These are phyloP conservation scores for Elsinoe ampelina DNA, from an alignment of 2,329 filamentous ascomycete genomes.

Conservation along the genomic window DNA sequence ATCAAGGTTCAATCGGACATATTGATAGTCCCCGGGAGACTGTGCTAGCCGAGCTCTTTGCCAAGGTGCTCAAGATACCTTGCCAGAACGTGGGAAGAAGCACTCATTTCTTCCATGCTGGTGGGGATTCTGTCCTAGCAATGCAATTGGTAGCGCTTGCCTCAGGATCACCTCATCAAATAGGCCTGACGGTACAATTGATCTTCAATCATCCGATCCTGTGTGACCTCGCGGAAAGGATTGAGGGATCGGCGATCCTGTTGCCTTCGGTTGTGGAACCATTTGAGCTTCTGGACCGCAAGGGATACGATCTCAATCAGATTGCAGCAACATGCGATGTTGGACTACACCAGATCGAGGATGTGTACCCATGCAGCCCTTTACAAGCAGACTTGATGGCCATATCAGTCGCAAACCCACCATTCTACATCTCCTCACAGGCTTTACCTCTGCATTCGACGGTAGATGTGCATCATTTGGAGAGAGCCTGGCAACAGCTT, in stretches of 20 bases:
- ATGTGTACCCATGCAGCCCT: constrained; percentile 3
- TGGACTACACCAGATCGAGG: not conserved
- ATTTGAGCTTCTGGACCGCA: not conserved
- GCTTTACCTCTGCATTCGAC: not conserved
- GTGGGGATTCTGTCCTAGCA: constrained; percentile 51
- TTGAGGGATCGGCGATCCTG: not conserved
- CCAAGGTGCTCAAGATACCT: constrained; percentile 35
- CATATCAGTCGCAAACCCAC: not conserved
- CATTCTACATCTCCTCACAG: not conserved
- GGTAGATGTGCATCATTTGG: not conserved
- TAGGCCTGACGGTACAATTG: constrained; percentile 28
- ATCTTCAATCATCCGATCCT: not conserved
- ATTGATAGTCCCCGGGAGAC: constrained; percentile 20
- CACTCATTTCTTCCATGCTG: constrained; percentile 52
- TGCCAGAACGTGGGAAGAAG: constrained; percentile 43
- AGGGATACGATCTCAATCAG: not conserved
- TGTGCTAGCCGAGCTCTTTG: constrained; percentile 41
- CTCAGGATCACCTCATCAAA: constrained; percentile 37
- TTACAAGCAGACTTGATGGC: constrained; percentile 7
- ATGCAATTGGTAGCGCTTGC: constrained; percentile 53
- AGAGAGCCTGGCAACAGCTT: not conserved
- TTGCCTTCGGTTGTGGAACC: not conserved
- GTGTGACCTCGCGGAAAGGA: not conserved
- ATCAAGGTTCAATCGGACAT: not conserved
- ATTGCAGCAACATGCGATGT: not conserved